phyloP scores from a whole-genome alignment of 2,329 filamentous ascomycete genomes.

The Phialophora macrospora region DNA sequence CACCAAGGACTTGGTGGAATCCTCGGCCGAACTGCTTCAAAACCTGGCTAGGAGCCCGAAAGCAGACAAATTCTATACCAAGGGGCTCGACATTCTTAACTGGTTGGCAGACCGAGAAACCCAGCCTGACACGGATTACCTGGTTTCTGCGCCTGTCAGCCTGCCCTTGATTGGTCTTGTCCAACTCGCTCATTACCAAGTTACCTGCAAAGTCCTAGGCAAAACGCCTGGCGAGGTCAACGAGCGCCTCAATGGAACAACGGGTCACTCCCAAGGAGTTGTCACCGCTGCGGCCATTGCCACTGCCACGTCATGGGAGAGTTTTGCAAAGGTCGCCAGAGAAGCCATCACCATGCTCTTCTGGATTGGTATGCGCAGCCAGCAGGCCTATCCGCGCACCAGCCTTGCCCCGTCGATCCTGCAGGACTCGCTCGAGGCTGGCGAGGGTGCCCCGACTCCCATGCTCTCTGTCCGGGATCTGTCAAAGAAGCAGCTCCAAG shows the following conservation, averaged over 20 bases:
- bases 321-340: conserved; percentile 78
- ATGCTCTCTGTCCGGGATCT: conserved; percentile 98
- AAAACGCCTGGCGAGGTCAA: conserved; percentile 86
- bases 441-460: conserved; percentile 92
- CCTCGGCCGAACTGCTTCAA: conserved; percentile 85
- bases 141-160: conserved; percentile 93
- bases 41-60: conserved; percentile 78
- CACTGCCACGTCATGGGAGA: conserved; percentile 89
- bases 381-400: conserved; percentile 94
- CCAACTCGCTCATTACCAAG: conserved; percentile 92
- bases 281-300: conserved; percentile 91
- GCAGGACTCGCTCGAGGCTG: conserved; percentile 90
- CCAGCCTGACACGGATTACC: conserved; percentile 91
- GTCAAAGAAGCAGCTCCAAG: conserved; percentile 83
- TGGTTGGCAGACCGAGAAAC: conserved; percentile 90
- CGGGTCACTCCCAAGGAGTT: conserved; percentile 95
- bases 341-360: conserved; percentile 91
- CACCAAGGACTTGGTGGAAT: conserved; percentile 79
- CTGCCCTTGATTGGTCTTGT: conserved; percentile 94
- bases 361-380: conserved; percentile 96
- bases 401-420: conserved; percentile 89
- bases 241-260: conserved; percentile 82
- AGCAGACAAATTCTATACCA: conserved; percentile 93
- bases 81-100: conserved; percentile 91
- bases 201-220: conserved; percentile 89